Conservation (phyloP, 352 stramenopile species). For the Thraustochytrium sp. region DNA sequence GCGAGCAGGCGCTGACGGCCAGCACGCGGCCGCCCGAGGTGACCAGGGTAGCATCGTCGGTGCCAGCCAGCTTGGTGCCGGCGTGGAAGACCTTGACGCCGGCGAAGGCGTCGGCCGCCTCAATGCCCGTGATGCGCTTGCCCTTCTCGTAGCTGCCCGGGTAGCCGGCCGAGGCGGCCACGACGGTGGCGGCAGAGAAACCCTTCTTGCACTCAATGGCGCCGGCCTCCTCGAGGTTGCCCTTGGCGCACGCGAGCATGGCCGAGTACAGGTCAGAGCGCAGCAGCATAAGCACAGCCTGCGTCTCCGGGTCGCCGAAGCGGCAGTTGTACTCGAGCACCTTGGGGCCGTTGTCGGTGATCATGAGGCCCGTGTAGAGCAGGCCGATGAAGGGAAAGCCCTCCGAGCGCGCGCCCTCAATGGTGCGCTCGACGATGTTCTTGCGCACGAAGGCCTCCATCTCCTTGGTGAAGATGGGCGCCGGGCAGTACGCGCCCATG, state of each 20-base stretch:
- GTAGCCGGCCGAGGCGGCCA: constrained; percentile 93
- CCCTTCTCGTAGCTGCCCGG: constrained; percentile 96
- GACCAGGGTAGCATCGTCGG: constrained; percentile 57
- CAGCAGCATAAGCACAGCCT: constrained; percentile 94
- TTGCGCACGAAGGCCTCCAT: constrained; percentile 25
- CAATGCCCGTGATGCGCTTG: constrained; percentile 83
- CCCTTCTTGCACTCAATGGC: constrained; percentile 76
- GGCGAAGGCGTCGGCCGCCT: constrained; percentile 68
- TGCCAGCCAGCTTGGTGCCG: constrained; percentile 75
- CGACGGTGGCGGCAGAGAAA: constrained; percentile 83
- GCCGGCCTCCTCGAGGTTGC: constrained; percentile 66
- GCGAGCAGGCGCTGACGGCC: constrained; percentile 85
- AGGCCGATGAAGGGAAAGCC: constrained; percentile 96
- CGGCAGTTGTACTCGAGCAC: constrained; percentile 99
- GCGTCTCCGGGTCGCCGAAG: constrained; percentile 98
- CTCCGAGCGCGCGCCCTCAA: constrained; percentile 81
- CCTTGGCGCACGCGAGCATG: constrained; percentile 88
- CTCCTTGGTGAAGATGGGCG: constrained; percentile 83
- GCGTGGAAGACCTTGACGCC: constrained; percentile 97
- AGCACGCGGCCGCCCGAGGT: constrained; percentile 94
- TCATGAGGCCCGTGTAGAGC: constrained; percentile 98
- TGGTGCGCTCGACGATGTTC: constrained; percentile 67
- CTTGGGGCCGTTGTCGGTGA: constrained; percentile 75
- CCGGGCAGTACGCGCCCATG: constrained; percentile 97
- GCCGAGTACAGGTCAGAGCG: constrained; percentile 95